A percentile compares a stretch with the other conserved stretches of the same genome.
phyloP scores from a whole-genome alignment of 2,329 filamentous ascomycete species.

The Xylariaceae sp. region DNA sequence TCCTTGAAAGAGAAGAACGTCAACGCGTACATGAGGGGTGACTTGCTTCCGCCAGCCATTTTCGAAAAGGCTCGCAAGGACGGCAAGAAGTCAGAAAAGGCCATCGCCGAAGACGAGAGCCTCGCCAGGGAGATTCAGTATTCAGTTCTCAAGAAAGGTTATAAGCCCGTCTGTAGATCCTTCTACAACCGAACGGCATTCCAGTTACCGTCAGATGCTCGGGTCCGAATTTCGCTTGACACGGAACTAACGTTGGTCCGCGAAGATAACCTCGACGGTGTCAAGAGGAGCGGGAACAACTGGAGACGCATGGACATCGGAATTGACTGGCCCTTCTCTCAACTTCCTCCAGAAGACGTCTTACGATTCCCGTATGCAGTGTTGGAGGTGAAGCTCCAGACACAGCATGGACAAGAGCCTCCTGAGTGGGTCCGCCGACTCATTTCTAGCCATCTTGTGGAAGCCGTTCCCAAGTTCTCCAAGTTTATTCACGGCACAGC shows the following conservation, averaged over 20 bases:
- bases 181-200: conserved; percentile 99
- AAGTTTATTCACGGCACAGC: conserved; percentile 98
- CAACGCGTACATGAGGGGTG: conserved; percentile 81
- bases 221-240: conserved; percentile 93
- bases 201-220: conserved; percentile 91
- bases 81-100: conserved; percentile 87
- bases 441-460: conserved; percentile 88
- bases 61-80: conserved; percentile 97
- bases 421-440: conserved; percentile 96
- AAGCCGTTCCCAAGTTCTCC: conserved; percentile 98
- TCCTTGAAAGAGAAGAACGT: conserved; percentile 95
- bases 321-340: conserved; percentile 89
- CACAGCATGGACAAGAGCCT: conserved; percentile 88
- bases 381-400: conserved; percentile 95
- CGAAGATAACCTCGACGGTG: conserved; percentile 90
- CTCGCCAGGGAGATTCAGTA: conserved; percentile 92
- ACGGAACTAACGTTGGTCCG: conserved; percentile 93
- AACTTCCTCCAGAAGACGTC: conserved; percentile 79
- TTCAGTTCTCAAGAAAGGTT: conserved; percentile 79
- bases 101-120: conserved; percentile 86
- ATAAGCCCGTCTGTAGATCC: conserved; percentile 84
- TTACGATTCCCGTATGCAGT: conserved; percentile 94
- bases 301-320: conserved; percentile 98
- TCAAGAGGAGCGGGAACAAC: conserved; percentile 72
- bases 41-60: conserved; percentile 79